A percentile compares a stretch with the other conserved stretches of the same genome.
Conservation (phyloP, 495 filamentous ascomycete genomes). For the Rhizodiscina lignyota region DNA sequence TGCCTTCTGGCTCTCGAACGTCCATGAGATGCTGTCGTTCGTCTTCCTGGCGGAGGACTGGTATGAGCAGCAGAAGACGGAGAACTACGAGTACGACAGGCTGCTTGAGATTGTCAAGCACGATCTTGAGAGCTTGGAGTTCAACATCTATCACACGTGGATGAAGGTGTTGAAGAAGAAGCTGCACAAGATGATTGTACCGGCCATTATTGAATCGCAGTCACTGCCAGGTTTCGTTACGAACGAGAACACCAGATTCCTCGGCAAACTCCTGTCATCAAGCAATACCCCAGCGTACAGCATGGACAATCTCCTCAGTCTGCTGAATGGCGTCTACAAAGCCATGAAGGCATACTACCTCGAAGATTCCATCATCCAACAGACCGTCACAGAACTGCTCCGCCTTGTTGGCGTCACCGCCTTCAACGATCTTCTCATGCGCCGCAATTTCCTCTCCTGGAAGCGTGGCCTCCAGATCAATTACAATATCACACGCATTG, state of each 20-base stretch:
- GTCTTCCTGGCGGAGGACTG: conserved; percentile 98
- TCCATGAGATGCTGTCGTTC: conserved; percentile 99
- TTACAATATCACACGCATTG: conserved; percentile 98
- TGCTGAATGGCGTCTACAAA: conserved; percentile 93
- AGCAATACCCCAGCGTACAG: conserved; percentile 84
- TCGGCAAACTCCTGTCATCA: conserved; percentile 83
- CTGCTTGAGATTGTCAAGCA: conserved; percentile 98
- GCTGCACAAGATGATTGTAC: conserved; percentile 97
- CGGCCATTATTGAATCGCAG: conserved; percentile 97
- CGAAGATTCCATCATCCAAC: conserved; percentile 87
- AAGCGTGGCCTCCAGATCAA: conserved; percentile 99
- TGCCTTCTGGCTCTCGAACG: conserved; percentile 98
- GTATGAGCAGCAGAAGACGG: conserved; percentile 98
- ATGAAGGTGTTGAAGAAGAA: conserved; percentile 99
- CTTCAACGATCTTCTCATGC: conserved; percentile 97
- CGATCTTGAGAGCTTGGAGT: conserved; percentile 93
- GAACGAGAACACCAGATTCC: conserved; percentile 92
- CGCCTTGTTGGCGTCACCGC: conserved; percentile 92
- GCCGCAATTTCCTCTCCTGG: conserved; percentile 97
- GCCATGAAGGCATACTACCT: conserved; percentile 97
- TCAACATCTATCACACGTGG: conserved; percentile 99
- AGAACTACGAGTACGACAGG: conserved; percentile 97
- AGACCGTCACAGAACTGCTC: conserved; percentile 87
- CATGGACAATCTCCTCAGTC: conserved; percentile 96
- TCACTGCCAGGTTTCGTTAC: conserved; percentile 97